phyloP scores from a whole-genome alignment of 495 filamentous ascomycete genomes.

The Talaromyces nanjingensis region DNA sequence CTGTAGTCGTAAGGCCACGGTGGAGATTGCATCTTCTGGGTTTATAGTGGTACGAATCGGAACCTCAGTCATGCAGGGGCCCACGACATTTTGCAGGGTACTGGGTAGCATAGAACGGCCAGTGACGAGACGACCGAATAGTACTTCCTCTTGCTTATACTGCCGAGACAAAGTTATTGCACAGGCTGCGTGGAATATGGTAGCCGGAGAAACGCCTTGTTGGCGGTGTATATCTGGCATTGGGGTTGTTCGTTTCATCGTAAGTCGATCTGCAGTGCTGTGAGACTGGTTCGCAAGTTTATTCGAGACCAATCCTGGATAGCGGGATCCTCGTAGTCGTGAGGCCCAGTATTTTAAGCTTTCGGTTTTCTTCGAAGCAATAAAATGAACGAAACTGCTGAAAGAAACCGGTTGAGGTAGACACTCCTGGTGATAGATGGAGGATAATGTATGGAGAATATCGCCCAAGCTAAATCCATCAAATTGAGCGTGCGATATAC shows the following conservation, averaged over 20 bases:
- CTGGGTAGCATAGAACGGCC: background rate
- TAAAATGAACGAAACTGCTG: background rate
- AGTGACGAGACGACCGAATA: background rate
- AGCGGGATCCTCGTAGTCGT: background rate
- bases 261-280: background rate
- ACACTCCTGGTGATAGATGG: background rate
- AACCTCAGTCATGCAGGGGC: background rate
- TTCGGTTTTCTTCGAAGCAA: background rate
- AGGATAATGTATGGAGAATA: background rate
- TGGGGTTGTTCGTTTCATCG: background rate
- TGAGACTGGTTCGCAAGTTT: background rate
- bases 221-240: background rate
- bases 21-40: background rate
- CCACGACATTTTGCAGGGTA: background rate
- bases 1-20: background rate
- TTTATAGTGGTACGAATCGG: background rate
- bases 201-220: background rate
- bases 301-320: background rate
- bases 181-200: background rate
- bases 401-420: background rate
- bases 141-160: background rate
- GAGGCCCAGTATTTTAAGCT: background rate
- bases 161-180: background rate
- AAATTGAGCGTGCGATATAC: background rate
- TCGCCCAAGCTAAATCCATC: background rate